Percentiles rank a stretch among this genome's conserved stretches.
Evolutionary conservation across 208 protist genomes (phyloP).

Genomic region (Trypanosoma avium): DNA sequence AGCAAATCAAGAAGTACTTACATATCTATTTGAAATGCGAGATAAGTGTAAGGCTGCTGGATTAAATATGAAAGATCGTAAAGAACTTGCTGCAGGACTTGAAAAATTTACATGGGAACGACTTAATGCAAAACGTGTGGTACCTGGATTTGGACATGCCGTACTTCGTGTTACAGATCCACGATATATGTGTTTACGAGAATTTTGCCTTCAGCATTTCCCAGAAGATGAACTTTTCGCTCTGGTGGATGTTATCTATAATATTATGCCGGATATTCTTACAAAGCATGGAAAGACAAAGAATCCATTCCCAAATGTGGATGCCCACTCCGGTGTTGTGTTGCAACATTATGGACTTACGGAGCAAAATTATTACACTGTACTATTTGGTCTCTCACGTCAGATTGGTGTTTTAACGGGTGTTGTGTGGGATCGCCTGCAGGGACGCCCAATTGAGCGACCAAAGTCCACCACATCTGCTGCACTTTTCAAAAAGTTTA

Average conservation of each 20-base stretch:
- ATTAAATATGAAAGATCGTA: conserved; percentile 45
- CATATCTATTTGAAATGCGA: conserved; percentile 68
- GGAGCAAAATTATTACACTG: conserved; percentile 97
- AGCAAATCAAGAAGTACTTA: conserved; percentile 97
- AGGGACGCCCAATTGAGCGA: conserved; percentile 95
- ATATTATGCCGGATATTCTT: conserved; percentile 94
- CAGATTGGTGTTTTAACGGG: conserved; percentile 94
- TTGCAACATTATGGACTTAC: conserved; percentile 96
- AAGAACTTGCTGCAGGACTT: conserved; percentile 69
- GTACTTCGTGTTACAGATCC: conserved; percentile 98
- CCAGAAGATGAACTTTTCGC: conserved; percentile 97
- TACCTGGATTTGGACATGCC: conserved; percentile 97
- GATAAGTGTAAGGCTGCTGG: conserved; percentile 55
- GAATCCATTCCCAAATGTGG: conserved; percentile 98
- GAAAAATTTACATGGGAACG: conserved; percentile 90
- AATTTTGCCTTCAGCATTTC: conserved; percentile 96
- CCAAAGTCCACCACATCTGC: conserved; percentile 95
- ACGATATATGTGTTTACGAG: conserved; percentile 96
- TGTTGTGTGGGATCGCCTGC: conserved; percentile 94
- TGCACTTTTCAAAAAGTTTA: conserved; percentile 71
- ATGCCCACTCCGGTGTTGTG: conserved; percentile 95
- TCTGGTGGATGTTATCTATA: conserved; percentile 91
- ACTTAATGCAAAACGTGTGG: conserved; percentile 89
- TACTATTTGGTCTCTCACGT: conserved; percentile 97
- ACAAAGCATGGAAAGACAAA: conserved; percentile 98